A percentile compares a stretch with the other conserved stretches of the same genome.
Conservation (phyloP, 148 eudicot species). For the Simmondsia chinensis region DNA sequence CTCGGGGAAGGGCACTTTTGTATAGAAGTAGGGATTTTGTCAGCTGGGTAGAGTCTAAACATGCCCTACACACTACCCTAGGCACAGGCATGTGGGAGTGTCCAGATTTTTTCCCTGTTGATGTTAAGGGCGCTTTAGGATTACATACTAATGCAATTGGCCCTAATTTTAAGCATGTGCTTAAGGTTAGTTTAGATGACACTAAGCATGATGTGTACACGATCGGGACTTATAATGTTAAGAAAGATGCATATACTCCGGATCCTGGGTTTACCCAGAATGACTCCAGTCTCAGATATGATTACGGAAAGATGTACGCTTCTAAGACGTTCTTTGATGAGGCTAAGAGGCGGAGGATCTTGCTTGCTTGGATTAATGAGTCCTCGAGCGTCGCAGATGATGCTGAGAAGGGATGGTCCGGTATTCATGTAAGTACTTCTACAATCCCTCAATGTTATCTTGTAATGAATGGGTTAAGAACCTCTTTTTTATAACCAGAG, state of each 20-base stretch:
- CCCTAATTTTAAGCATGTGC: slow-evolving; percentile 27
- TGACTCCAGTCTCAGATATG: slow-evolving; percentile 36
- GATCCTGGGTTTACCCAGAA: slow-evolving; percentile 25
- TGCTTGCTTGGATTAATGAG: slow-evolving; percentile 70
- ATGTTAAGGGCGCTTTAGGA: slow-evolving; percentile 6
- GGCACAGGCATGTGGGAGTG: slow-evolving; percentile 76
- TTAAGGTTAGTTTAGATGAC: slow-evolving; percentile 42
- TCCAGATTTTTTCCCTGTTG: slow-evolving; percentile 60
- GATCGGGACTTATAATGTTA: slow-evolving; percentile 38
- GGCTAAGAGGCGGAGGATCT: slow-evolving; percentile 36
- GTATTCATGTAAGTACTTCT: slow-evolving; percentile 53
- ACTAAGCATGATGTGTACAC: slow-evolving; percentile 40
- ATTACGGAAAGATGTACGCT: slow-evolving; percentile 68
- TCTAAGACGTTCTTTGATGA: slow-evolving; percentile 64
- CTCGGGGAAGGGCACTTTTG: slow-evolving; percentile 28
- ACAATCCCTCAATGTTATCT: not conserved
- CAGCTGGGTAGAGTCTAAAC: slow-evolving; percentile 26
- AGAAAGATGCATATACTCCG: slow-evolving; percentile 29
- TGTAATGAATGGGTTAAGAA: no score
- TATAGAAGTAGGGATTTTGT: slow-evolving; percentile 51
- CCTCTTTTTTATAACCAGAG: no score
- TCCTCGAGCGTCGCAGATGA: slow-evolving; percentile 14
- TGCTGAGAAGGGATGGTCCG: slow-evolving; percentile 56
- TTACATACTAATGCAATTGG: slow-evolving; percentile 27
- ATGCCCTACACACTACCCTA: slow-evolving; percentile 27